Evolutionary conservation across 2,329 filamentous ascomycete species (phyloP).

Genomic region (Arthrobotrys pseudoclavata): DNA sequence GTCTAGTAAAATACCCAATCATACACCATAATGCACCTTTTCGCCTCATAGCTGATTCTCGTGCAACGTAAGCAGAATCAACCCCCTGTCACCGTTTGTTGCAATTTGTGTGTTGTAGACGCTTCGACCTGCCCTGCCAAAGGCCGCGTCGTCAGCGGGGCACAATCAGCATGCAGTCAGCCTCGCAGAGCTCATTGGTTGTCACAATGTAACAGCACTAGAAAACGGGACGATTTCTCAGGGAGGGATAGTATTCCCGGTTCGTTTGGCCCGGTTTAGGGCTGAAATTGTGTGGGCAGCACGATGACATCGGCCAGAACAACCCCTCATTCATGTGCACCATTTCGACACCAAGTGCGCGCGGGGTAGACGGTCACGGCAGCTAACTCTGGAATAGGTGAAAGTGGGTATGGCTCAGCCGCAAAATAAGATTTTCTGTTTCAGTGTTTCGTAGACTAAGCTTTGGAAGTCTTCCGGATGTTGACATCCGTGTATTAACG

Average conservation of each 20-base stretch:
- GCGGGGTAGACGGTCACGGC: slow-evolving; percentile 49
- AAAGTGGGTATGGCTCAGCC: slow-evolving; percentile 29
- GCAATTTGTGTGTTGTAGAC: slow-evolving; percentile 49
- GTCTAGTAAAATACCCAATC: background rate
- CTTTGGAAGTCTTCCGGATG: slow-evolving; percentile 24
- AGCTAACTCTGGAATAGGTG: background rate
- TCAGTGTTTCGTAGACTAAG: slow-evolving; percentile 14
- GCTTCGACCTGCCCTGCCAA: slow-evolving; percentile 11
- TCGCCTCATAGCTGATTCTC: background rate
- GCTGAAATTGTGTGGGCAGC: slow-evolving; percentile 39
- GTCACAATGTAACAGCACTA: slow-evolving; percentile 25
- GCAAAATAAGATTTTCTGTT: slow-evolving; percentile 24
- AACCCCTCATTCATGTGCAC: slow-evolving; percentile 48
- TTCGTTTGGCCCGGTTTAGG: slow-evolving; percentile 22
- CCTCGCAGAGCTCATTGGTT: slow-evolving; percentile 41
- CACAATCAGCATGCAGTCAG: slow-evolving; percentile 47
- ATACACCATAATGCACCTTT: background rate
- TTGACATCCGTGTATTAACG: slow-evolving; percentile 2
- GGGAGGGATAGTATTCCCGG: slow-evolving; percentile 10
- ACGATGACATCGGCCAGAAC: slow-evolving; percentile 51
- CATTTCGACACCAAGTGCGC: slow-evolving; percentile 16
- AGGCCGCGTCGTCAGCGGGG: slow-evolving; percentile 39
- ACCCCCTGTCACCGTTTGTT: slow-evolving; percentile 20
- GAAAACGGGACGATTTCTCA: slow-evolving; percentile 9
- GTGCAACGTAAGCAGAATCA: background rate